These are phyloP conservation scores for Geoglossum cookeanum DNA, from an alignment of 2,329 filamentous ascomycete genomes.

Conservation along the genomic window DNA sequence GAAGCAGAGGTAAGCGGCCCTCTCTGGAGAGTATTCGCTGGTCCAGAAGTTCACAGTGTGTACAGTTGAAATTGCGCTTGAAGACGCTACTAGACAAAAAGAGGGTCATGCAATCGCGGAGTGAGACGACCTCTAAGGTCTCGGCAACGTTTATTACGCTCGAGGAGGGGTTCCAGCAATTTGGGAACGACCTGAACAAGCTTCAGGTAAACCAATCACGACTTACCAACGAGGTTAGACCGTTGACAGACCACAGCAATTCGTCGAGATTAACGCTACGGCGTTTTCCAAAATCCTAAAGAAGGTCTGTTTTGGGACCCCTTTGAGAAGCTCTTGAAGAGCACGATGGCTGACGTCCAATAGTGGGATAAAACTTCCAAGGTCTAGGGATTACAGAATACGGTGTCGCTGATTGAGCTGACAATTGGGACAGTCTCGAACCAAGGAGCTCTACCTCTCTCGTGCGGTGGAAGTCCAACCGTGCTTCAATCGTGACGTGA, in stretches of 20 bases:
- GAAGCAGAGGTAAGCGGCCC: slow-evolving; percentile 63
- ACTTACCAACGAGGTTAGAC: too few relatives aligned
- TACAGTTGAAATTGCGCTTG: slow-evolving; percentile 75
- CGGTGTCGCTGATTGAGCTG: neutral
- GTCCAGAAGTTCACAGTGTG: neutral
- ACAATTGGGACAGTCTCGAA: slow-evolving; percentile 46
- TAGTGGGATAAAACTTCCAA: slow-evolving; percentile 98
- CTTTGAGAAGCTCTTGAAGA: neutral
- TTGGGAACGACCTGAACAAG: slow-evolving; percentile 91
- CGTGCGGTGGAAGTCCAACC: slow-evolving; percentile 93
- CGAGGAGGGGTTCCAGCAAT: slow-evolving; percentile 93
- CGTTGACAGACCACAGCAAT: slow-evolving; percentile 42
- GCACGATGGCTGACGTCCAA: slow-evolving; percentile 3
- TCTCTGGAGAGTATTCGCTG: slow-evolving; percentile 2
- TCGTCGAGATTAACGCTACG: slow-evolving; percentile 93
- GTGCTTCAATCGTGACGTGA: slow-evolving; percentile 93
- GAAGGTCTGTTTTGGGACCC: slow-evolving; percentile 40
- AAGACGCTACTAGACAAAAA: slow-evolving; percentile 93
- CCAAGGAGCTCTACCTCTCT: slow-evolving; percentile 92
- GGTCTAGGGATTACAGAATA: slow-evolving; percentile 21
- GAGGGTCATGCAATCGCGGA: slow-evolving; percentile 65
- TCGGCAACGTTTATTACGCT: slow-evolving; percentile 89
- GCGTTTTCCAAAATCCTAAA: slow-evolving; percentile 98
- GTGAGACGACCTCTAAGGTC: slow-evolving; percentile 57
- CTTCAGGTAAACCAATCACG: slow-evolving; percentile 37